Conservation (phyloP, 805 yeast genomes). For the Saccharomycopsis babjevae region DNA sequence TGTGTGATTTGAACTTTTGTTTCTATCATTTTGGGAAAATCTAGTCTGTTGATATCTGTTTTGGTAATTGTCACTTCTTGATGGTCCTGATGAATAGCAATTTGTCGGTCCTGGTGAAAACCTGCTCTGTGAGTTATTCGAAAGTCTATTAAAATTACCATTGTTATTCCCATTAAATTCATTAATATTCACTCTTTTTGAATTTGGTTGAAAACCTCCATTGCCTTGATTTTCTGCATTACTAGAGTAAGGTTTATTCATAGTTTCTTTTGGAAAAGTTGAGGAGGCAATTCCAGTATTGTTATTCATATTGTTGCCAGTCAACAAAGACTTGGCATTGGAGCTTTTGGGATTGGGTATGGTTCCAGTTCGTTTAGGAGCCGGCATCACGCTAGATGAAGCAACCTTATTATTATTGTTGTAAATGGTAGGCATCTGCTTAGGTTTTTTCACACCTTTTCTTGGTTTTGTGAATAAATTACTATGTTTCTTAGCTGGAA, state of each 20-base stretch:
- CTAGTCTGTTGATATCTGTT: not conserved
- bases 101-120: not conserved
- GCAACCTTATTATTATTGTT: not conserved
- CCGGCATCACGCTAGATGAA: not conserved
- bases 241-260: not conserved
- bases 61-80: not conserved
- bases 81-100: not conserved
- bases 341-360: not conserved
- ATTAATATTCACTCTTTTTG: not conserved
- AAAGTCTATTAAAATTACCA: not conserved
- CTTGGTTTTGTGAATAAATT: not conserved
- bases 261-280: not conserved
- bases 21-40: not conserved
- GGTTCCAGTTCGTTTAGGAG: constrained; percentile 2
- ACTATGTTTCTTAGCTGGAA: not conserved
- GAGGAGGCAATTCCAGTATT: not conserved
- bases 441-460: not conserved
- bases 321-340: not conserved
- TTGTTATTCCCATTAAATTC: not conserved
- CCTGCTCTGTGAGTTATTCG: not conserved
- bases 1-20: not conserved
- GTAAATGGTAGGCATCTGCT: constrained; percentile 7
- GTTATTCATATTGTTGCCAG: not conserved
- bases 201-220: not conserved
- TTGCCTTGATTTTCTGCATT: not conserved